Conservation (phyloP, 306 rosid species). For the Citrullus mucosospermus region DNA sequence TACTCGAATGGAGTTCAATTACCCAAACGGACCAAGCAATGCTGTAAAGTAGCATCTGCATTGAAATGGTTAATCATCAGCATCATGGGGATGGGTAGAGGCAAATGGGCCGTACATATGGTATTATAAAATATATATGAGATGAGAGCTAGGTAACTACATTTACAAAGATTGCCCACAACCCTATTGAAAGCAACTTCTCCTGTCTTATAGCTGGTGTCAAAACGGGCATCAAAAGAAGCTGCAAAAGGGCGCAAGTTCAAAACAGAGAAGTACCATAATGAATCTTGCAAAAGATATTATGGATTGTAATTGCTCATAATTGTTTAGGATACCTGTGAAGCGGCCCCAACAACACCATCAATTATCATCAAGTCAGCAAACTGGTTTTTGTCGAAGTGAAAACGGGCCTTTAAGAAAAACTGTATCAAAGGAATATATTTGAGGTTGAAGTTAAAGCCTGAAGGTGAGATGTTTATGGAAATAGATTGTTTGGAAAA, state of each 20-base stretch:
- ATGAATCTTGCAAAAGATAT: not conserved
- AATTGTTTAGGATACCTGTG: constrained; percentile 34
- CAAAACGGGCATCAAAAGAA: constrained; percentile 56
- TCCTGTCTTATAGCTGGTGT: constrained; percentile 52
- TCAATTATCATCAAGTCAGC: constrained; percentile 62
- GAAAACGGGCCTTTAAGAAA: constrained; percentile 77
- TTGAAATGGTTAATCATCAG: constrained; percentile 7
- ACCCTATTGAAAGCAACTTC: constrained; percentile 58
- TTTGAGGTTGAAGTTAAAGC: not conserved
- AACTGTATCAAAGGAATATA: constrained; percentile 42
- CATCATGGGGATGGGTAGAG: not conserved
- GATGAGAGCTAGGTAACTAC: constrained; percentile 23
- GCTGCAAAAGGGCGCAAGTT: constrained; percentile 25
- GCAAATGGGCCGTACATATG: not conserved
- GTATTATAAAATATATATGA: not conserved
- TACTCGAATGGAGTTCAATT: constrained; percentile 5
- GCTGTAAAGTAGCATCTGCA: constrained; percentile 57
- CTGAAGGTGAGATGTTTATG: not conserved
- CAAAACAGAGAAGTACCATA: not conserved
- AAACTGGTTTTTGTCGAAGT: constrained; percentile 58
- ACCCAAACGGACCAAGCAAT: constrained; percentile 79
- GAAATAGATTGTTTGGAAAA: not conserved
- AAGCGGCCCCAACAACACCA: constrained; percentile 45
- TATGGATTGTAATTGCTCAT: not conserved
- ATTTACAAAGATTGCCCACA: constrained; percentile 30